Conservation (phyloP, 805 yeast genomes). For the Suhomyces pyralidae region DNA sequence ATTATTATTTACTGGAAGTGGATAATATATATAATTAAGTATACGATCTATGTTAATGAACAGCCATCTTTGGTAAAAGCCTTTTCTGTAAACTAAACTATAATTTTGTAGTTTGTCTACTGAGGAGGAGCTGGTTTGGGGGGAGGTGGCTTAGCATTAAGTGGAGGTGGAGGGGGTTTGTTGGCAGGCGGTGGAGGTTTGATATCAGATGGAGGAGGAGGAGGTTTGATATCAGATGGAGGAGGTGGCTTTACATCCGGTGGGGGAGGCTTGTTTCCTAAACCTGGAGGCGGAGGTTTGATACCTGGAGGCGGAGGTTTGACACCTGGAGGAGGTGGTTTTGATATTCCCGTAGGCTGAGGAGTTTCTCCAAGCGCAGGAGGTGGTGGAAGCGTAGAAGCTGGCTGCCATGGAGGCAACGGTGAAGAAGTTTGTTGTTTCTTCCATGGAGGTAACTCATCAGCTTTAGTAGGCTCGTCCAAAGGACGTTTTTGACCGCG, state of each 20-base stretch:
- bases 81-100: too few relatives aligned
- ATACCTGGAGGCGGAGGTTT: conserved; percentile 18
- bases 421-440: conserved; percentile 17
- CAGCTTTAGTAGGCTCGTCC: background rate
- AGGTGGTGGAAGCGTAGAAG: conserved; percentile 10
- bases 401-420: conserved; percentile 21
- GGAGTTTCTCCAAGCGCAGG: conserved; percentile 2
- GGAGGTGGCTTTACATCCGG: background rate
- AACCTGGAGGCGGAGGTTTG: background rate
- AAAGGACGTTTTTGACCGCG: background rate
- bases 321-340: conserved; percentile 9
- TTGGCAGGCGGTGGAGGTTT: background rate
- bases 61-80: too few relatives aligned
- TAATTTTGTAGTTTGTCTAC: background rate
- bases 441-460: conserved; percentile 25
- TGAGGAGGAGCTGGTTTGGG: conserved; percentile 6
- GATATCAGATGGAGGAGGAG: background rate
- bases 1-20: too few relatives aligned
- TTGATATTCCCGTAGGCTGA: conserved; percentile 9
- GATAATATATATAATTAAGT: too few relatives aligned
- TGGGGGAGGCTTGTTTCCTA: background rate
- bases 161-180: background rate
- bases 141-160: background rate
- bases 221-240: background rate
- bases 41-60: too few relatives aligned